These are phyloP conservation scores for Tremellales sp. DNA, from an alignment of 1,284 basidiomycete species.

Conservation along the genomic window DNA sequence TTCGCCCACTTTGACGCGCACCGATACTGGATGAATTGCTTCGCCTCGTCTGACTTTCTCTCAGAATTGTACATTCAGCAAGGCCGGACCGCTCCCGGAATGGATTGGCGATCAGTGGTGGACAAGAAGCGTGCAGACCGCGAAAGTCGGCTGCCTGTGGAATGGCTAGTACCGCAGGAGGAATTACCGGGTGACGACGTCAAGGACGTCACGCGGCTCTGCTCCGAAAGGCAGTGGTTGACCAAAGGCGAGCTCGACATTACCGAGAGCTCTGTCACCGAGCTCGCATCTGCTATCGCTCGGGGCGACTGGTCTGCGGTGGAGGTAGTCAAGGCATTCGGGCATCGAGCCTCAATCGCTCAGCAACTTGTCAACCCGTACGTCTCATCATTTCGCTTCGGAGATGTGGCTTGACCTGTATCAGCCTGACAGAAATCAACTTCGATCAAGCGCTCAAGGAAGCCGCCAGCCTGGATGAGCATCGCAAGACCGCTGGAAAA, in stretches of 20 bases:
- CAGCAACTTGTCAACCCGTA: background rate
- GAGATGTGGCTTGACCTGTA: too few species aligned
- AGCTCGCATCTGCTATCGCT: conserved; percentile 20
- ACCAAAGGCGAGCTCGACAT: conserved; percentile 9
- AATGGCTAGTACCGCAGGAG: background rate
- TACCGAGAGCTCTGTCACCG: conserved; percentile 15
- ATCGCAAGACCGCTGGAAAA: conserved; percentile 53
- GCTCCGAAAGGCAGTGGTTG: background rate
- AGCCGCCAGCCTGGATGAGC: conserved; percentile 59
- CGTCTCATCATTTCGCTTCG: background rate
- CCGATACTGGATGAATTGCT: too few species aligned
- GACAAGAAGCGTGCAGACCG: background rate
- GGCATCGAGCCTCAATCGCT: background rate
- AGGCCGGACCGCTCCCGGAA: too few species aligned
- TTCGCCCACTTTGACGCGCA: too few species aligned
- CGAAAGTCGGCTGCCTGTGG: background rate
- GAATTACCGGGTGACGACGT: background rate
- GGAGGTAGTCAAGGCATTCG: background rate
- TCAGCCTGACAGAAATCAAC: conserved; percentile 65
- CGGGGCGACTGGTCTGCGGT: conserved; percentile 3
- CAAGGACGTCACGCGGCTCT: background rate
- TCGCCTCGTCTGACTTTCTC: too few species aligned
- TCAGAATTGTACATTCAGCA: too few species aligned
- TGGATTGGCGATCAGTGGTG: background rate
- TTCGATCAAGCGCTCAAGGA: conserved; percentile 58